Conservation (phyloP, 257 asterid genomes). For the Petrea volubilis region DNA sequence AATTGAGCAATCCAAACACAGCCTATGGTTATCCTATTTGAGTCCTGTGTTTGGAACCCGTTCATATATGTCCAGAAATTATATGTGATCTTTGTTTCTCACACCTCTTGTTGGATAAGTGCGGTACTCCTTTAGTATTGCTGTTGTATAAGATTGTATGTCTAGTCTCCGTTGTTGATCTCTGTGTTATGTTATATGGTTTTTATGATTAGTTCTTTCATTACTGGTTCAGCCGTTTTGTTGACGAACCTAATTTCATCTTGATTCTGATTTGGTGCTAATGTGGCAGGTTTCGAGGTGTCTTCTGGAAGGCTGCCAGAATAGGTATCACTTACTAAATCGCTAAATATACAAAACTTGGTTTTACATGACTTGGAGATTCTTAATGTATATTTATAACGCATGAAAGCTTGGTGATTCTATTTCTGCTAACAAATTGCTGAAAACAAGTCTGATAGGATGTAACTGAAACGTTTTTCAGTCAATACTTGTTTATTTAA, state of each 20-base stretch:
- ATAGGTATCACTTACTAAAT: slow-evolving; percentile 40
- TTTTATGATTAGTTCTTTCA: background rate
- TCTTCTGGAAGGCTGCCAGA: slow-evolving; percentile 66
- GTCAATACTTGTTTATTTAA: too few relatives aligned
- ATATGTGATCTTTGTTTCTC: background rate
- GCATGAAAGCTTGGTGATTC: background rate
- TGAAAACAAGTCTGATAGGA: background rate
- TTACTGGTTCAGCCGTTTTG: background rate
- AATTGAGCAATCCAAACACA: too few relatives aligned
- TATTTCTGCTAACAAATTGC: background rate
- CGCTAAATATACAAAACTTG: slow-evolving; percentile 16
- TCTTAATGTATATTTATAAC: slow-evolving; percentile 9
- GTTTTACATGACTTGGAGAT: background rate
- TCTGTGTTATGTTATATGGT: background rate
- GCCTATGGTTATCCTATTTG: background rate
- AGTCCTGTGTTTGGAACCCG: background rate
- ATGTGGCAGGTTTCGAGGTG: slow-evolving; percentile 55
- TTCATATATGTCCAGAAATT: background rate
- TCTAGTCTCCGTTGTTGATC: background rate
- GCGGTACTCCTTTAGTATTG: background rate
- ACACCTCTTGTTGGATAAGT: background rate
- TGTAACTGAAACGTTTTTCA: background rate
- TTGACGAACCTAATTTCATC: background rate
- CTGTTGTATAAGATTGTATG: background rate
- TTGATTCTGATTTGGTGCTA: slow-evolving; percentile 25